Evolutionary conservation across 352 stramenopile species (phyloP).

Genomic region (Phytophthora macrochlamydospora): DNA sequence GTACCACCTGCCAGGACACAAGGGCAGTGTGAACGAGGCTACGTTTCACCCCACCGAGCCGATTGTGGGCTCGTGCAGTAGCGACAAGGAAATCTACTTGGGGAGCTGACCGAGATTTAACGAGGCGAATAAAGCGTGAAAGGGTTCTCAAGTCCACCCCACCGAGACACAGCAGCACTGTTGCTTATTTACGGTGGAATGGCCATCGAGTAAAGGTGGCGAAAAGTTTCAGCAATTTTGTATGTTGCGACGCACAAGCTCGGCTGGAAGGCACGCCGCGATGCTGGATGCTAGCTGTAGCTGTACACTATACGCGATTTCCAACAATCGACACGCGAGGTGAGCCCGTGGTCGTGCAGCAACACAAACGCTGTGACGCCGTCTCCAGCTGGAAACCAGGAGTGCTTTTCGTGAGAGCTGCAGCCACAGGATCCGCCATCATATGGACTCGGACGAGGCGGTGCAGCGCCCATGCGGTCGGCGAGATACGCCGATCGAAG

Average conservation of each 20-base stretch:
- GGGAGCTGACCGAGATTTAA: constrained; percentile 73
- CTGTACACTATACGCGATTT: no score
- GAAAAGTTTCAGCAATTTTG: neutral
- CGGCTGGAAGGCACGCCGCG: no score
- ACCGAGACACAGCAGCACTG: neutral
- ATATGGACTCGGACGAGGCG: neutral
- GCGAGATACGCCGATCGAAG: constrained; percentile 3
- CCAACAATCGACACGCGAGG: neutral
- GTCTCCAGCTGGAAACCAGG: neutral
- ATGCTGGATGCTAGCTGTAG: no score
- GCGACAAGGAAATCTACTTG: constrained; percentile 89
- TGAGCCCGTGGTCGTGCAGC: neutral
- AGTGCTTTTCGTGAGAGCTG: neutral
- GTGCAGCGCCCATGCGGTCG: constrained; percentile 9
- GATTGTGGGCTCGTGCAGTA: constrained; percentile 86
- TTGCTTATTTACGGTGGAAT: no score
- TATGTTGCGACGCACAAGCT: no score
- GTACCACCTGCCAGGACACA: constrained; percentile 94
- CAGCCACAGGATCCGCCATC: neutral
- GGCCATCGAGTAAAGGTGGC: no score
- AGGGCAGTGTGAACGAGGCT: constrained; percentile 94
- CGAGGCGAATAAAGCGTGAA: neutral
- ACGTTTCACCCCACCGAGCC: constrained; percentile 89
- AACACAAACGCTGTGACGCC: neutral
- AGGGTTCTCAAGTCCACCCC: neutral